Percentiles rank a stretch among this genome's conserved stretches.
phyloP scores from a whole-genome alignment of 2,329 filamentous ascomycete genomes.

The Colletotrichum eleusines region DNA sequence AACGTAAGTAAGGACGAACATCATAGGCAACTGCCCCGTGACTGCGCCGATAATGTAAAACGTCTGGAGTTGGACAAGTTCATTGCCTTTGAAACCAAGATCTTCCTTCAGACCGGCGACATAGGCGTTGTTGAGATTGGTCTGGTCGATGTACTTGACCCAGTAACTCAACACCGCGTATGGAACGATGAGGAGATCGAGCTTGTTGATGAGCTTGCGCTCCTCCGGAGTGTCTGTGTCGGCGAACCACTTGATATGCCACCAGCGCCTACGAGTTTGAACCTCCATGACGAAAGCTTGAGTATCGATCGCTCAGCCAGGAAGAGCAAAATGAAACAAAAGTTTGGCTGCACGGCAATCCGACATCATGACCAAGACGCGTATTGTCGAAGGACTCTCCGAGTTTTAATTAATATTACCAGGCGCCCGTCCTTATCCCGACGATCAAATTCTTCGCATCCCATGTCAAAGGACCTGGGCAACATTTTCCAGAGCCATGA shows the following conservation, averaged over 20 bases:
- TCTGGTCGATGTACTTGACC: conserved; percentile 46
- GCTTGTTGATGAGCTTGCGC: conserved; percentile 55
- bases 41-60: conserved; percentile 46
- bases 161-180: conserved; percentile 50
- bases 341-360: not conserved
- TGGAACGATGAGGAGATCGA: conserved; percentile 54
- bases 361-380: not conserved
- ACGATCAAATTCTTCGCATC: not conserved
- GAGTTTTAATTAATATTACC: conserved; percentile 16
- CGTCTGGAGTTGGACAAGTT: conserved; percentile 46
- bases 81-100: conserved; percentile 46
- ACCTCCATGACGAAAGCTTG: conserved; percentile 13
- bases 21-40: conserved; percentile 48
- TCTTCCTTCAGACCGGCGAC: conserved; percentile 47
- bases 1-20: conserved; percentile 47
- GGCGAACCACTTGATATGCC: conserved; percentile 61
- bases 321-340: not conserved
- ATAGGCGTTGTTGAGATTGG: conserved; percentile 53
- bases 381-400: conserved; percentile 10
- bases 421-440: not conserved
- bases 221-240: conserved; percentile 60
- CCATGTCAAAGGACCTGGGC: conserved; percentile 6
- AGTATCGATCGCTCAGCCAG: not conserved
- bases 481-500: not conserved
- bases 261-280: conserved; percentile 48